A percentile compares a stretch with the other conserved stretches of the same genome.
Evolutionary conservation across 1,139 yeast genomes (phyloP).

Genomic region (Protomyces gravidus): DNA sequence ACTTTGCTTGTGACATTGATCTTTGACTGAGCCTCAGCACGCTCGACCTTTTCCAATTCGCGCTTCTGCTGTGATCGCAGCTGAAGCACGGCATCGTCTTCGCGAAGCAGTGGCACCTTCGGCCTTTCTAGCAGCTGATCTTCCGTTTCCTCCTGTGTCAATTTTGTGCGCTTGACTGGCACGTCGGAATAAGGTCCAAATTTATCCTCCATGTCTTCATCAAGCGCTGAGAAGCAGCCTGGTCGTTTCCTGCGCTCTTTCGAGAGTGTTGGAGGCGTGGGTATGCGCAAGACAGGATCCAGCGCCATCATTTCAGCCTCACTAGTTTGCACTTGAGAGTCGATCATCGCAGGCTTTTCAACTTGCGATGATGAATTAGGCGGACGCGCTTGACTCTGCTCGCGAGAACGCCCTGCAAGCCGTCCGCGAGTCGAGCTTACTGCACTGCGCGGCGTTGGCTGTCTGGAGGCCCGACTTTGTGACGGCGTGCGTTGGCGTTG

Average conservation of each 20-base stretch:
- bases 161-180: constrained; percentile 13
- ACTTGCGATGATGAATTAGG: not conserved
- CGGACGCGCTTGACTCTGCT: not conserved
- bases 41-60: not conserved
- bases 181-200: constrained; percentile 30
- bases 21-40: no score
- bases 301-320: constrained; percentile 5
- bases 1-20: not conserved
- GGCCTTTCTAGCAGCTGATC: constrained; percentile 8
- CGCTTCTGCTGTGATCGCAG: constrained; percentile 13
- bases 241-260: constrained; percentile 28
- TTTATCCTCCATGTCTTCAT: constrained; percentile 31
- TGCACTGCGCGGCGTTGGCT: not conserved
- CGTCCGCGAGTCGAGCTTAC: not conserved
- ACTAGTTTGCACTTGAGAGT: constrained; percentile 22
- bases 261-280: constrained; percentile 11
- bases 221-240: constrained; percentile 31
- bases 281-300: not conserved
- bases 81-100: constrained; percentile 15
- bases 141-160: constrained; percentile 5
- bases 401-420: constrained; percentile 3
- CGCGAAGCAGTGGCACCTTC: constrained; percentile 12
- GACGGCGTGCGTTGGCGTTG: not conserved
- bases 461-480: not conserved
- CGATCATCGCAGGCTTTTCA: constrained; percentile 7